phyloP scores from a whole-genome alignment of 2,329 filamentous ascomycete species.

The Penicillium sp. region DNA sequence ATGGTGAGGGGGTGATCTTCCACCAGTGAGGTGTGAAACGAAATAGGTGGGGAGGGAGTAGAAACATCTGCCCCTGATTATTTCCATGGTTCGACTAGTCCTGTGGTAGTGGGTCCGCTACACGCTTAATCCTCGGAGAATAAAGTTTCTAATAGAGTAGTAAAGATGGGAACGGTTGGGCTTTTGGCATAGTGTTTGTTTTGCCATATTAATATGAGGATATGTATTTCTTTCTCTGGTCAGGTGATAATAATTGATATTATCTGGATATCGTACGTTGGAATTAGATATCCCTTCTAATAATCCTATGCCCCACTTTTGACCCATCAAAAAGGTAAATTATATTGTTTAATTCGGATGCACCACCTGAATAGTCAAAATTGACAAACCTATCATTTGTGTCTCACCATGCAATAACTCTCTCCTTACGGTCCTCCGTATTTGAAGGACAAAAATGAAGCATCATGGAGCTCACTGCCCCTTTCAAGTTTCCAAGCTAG shows the following conservation, averaged over 20 bases:
- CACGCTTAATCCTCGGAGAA: not conserved
- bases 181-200: too few species aligned
- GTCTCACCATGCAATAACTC: too few species aligned
- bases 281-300: not conserved
- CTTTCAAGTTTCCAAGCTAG: too few species aligned
- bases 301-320: not conserved
- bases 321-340: not conserved
- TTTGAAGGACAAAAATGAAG: too few species aligned
- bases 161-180: too few species aligned
- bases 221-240: too few species aligned
- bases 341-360: not conserved
- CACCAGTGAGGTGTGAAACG: constrained; percentile 5
- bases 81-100: not conserved
- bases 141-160: not conserved
- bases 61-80: not conserved
- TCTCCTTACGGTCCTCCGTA: too few species aligned
- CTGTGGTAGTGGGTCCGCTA: not conserved
- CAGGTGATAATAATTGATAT: too few species aligned
- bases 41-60: not conserved
- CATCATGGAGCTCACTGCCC: too few species aligned
- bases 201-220: too few species aligned
- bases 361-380: not conserved
- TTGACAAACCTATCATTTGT: too few species aligned
- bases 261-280: not conserved
- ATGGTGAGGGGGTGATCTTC: not conserved